Percentiles rank a stretch among this genome's conserved stretches.
These are phyloP conservation scores for Xylaria sp. DNA, from an alignment of 2,329 filamentous ascomycete genomes.

Conservation along the genomic window DNA sequence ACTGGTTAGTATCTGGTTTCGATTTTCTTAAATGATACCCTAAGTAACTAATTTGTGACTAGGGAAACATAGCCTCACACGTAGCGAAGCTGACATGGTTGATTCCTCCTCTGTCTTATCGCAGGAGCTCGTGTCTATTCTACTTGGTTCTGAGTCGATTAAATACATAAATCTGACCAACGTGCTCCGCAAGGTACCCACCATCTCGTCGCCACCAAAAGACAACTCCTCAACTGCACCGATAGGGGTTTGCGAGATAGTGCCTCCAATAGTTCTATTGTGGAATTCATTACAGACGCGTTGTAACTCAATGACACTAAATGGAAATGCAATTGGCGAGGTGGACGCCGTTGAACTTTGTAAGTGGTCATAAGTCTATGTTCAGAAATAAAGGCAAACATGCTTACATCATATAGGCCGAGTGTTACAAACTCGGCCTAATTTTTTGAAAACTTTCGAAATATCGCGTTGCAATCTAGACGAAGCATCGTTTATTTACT, in stretches of 20 bases:
- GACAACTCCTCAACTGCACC: slow-evolving; percentile 9
- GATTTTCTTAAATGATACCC: background rate
- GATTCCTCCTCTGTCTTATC: slow-evolving; percentile 57
- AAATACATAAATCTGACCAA: slow-evolving; percentile 60
- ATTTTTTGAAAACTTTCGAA: slow-evolving; percentile 55
- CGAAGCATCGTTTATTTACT: slow-evolving; percentile 52
- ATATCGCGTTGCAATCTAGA: slow-evolving; percentile 58
- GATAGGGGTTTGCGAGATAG: slow-evolving; percentile 45
- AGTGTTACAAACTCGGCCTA: slow-evolving; percentile 39
- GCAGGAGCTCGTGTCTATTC: slow-evolving; percentile 61
- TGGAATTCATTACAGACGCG: slow-evolving; percentile 52
- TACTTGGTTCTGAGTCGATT: slow-evolving; percentile 61
- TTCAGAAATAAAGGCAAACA: background rate
- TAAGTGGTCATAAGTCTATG: slow-evolving; percentile 36
- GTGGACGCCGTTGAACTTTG: slow-evolving; percentile 56
- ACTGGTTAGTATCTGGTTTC: slow-evolving; percentile 48
- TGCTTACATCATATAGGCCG: slow-evolving; percentile 32
- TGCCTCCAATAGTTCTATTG: slow-evolving; percentile 56
- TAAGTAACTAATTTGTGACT: slow-evolving; percentile 31
- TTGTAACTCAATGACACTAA: slow-evolving; percentile 58
- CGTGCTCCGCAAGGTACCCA: slow-evolving; percentile 39
- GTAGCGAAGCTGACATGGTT: slow-evolving; percentile 54
- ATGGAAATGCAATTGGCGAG: slow-evolving; percentile 54
- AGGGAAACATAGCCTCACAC: slow-evolving; percentile 50
- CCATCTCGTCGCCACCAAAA: slow-evolving; percentile 30